Percentiles rank a stretch among this genome's conserved stretches.
Evolutionary conservation across 306 rosid genomes (phyloP).

Genomic region (Vigna trinervia): DNA sequence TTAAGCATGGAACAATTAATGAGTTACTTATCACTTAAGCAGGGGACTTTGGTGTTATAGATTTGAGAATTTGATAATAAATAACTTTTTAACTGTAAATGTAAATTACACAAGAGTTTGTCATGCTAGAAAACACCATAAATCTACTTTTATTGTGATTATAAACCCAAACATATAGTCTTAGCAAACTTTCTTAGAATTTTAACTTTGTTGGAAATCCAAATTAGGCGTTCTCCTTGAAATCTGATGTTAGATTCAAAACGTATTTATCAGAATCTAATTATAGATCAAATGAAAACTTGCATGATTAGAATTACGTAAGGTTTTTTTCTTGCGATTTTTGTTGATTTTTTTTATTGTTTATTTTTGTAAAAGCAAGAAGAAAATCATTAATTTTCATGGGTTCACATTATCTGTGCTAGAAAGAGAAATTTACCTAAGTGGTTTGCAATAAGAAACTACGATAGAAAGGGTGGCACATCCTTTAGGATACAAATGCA

Average conservation of each 20-base stretch:
- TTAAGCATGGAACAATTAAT: neutral
- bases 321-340: conserved; percentile 9
- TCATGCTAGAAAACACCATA: conserved; percentile 20
- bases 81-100: conserved; percentile 7
- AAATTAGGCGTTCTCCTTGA: conserved; percentile 5
- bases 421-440: neutral
- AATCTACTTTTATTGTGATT: conserved; percentile 17
- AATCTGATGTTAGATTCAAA: neutral
- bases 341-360: neutral
- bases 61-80: conserved; percentile 28
- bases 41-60: neutral
- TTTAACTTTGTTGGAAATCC: conserved; percentile 26
- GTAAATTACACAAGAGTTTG: neutral
- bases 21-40: neutral
- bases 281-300: conserved; percentile 11
- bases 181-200: neutral
- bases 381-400: neutral
- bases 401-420: too few species aligned
- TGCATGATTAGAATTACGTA: neutral
- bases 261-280: conserved; percentile 9
- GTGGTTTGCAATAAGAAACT: conserved; percentile 2
- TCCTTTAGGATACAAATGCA: neutral
- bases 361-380: neutral
- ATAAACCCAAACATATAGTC: conserved; percentile 13
- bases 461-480: conserved; percentile 4